Evolutionary conservation across 768 basidiomycete species (phyloP).

Genomic region (Xerocomus brunneocitrinus): DNA sequence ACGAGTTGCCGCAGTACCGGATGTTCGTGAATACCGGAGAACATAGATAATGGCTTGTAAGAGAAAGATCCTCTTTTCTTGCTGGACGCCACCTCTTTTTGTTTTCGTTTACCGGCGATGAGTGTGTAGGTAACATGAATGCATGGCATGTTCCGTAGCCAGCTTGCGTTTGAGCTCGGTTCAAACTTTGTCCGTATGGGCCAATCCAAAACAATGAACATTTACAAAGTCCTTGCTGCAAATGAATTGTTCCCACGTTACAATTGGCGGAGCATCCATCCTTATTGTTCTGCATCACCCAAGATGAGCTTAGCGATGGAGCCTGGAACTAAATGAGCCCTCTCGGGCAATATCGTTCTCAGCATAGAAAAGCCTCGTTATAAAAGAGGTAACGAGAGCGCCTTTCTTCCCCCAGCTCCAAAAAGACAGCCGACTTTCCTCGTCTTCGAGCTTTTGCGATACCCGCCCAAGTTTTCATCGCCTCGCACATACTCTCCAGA

Average conservation of each 20-base stretch:
- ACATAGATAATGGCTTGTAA: not conserved
- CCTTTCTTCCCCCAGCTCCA: slow-evolving; percentile 1
- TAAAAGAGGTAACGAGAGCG: slow-evolving; percentile 10
- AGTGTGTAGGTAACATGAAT: not conserved
- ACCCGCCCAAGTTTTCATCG: not conserved
- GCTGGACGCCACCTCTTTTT: not conserved
- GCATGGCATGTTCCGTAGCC: not conserved
- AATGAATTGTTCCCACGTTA: slow-evolving; percentile 6
- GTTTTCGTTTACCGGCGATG: not conserved
- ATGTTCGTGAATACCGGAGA: not conserved
- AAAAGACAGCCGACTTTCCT: not conserved
- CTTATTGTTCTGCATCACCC: slow-evolving; percentile 20
- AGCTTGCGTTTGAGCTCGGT: not conserved
- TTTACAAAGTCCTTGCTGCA: too few species aligned
- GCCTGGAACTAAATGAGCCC: not conserved
- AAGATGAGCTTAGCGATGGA: not conserved
- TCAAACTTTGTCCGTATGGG: too few species aligned
- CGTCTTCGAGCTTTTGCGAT: slow-evolving; percentile 2
- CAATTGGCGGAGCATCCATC: not conserved
- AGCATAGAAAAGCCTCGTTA: slow-evolving; percentile 2
- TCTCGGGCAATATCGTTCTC: not conserved
- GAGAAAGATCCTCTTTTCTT: not conserved
- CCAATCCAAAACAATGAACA: too few species aligned
- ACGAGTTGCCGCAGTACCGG: not conserved
- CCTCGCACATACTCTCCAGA: not conserved